Evolutionary conservation across 176 grass and related monocot species (phyloP).

Genomic region (Melocanna baccifera): DNA sequence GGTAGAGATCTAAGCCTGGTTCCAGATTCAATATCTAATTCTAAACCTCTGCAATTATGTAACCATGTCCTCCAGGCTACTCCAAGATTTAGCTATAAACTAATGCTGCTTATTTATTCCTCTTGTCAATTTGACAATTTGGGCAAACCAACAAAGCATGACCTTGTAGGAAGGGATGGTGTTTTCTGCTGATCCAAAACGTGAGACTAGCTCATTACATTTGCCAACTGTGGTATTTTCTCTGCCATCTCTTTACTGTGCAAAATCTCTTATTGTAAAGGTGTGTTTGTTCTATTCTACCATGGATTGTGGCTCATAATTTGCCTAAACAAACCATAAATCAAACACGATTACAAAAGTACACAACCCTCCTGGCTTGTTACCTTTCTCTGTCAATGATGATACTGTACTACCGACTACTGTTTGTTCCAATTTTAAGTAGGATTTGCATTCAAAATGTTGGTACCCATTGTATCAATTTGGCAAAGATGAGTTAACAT

Average conservation of each 20-base stretch:
- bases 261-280: not conserved
- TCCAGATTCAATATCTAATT: not conserved
- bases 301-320: constrained; percentile 4
- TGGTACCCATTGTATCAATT: constrained; percentile 3
- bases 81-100: not conserved
- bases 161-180: not conserved
- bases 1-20: not conserved
- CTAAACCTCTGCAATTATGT: not conserved
- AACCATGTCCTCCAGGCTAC: not conserved
- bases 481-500: constrained; percentile 22
- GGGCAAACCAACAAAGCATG: not conserved
- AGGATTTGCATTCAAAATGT: constrained; percentile 1
- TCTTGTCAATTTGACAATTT: not conserved
- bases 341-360: constrained; percentile 1
- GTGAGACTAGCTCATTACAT: not conserved
- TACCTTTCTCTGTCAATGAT: constrained; percentile 16
- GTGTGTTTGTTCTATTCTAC: not conserved
- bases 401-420: no score
- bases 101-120: not conserved
- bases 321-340: constrained; percentile 25
- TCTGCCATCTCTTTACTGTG: constrained; percentile 12
- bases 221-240: not conserved
- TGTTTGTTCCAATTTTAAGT: not conserved
- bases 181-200: not conserved
- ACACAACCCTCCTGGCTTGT: not conserved